phyloP scores from a whole-genome alignment of 768 basidiomycete genomes.

The Suillus tomentosus region DNA sequence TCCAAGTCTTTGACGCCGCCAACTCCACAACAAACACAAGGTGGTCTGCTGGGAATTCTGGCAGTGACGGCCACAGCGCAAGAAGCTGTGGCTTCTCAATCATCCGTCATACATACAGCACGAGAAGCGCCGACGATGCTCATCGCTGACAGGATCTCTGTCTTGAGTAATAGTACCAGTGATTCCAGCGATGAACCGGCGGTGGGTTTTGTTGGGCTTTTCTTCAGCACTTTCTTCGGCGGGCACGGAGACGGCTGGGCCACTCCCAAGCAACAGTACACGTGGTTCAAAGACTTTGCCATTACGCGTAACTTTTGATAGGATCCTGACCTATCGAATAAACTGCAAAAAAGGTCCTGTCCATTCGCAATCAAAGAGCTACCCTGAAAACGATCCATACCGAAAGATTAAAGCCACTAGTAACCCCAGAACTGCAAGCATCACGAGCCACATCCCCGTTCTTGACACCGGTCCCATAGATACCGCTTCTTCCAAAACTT shows the following conservation, averaged over 20 bases:
- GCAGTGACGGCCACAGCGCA: neutral
- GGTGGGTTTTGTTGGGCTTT: constrained; percentile 55
- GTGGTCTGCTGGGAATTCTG: neutral
- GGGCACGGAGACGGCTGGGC: constrained; percentile 69
- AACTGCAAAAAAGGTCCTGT: neutral
- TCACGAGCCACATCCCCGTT: constrained; percentile 2
- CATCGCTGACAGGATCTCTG: neutral
- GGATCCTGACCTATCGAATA: neutral
- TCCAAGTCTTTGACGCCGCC: neutral
- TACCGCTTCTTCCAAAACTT: constrained; percentile 53
- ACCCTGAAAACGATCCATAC: constrained; percentile 19
- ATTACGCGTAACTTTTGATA: constrained; percentile 38
- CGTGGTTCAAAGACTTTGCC: constrained; percentile 73
- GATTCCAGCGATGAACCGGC: constrained; percentile 16
- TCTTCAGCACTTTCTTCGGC: constrained; percentile 86
- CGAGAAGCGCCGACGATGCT: neutral
- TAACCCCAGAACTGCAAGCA: constrained; percentile 23
- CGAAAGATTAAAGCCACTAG: constrained; percentile 28
- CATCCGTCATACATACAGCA: neutral
- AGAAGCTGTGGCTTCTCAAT: neutral
- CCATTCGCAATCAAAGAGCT: neutral
- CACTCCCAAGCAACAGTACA: constrained; percentile 72
- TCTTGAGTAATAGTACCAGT: neutral
- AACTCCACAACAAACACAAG: neutral
- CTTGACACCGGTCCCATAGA: constrained; percentile 48